Base-by-base conservation (phyloP, 257 asterid genomes). In the Solanum appendiculatum region DNA sequence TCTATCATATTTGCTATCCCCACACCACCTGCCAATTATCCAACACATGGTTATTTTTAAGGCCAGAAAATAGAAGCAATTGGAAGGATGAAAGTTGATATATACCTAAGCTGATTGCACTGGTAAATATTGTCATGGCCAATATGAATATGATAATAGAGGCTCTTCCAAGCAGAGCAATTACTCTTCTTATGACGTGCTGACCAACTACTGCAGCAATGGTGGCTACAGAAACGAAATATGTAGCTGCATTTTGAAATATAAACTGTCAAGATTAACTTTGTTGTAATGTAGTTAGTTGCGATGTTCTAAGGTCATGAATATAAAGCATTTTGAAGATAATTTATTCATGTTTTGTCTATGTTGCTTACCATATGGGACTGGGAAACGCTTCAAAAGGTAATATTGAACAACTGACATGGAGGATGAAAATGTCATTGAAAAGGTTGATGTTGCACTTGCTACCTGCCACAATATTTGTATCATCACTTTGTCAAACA, bases 361-460 rank as follows among this genome's bases (percentile, higher is more conserved):
- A 25, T 27, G 78, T 85, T 66, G 60, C 63, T 20, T 70, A 90
- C 92, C 92, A 12, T 90, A 90, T 54, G 92, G 92, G 18, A 88
- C 89, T 1, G 92, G 92, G 82, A 90, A 90, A 58, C 92, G 92
- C 23, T 90, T 88, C 21, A 90, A 86, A 9, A 90, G 83, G 64
- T 90, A 90, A 68, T 90, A 90, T 78, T 90, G 92, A 10, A 90
- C 88, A 27, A 90, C 92, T 56, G 92, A 90, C 92, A 90, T 90
- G 58, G 92, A 88, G 48, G 92, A 90, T 60, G 92, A 90, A 21
- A 90, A 88, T 36, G 86, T 82, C 92, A 90, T 90, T 81, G 92
- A 86, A n/a, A 90, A 90, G 58, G 92, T 90, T 85, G 92, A 90
- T 88, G 92, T 90, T 63, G 92, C 92, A 64, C 91, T 90, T 73